These are phyloP conservation scores for Diaporthe capsici DNA, from an alignment of 2,329 filamentous ascomycete genomes.

Conservation along the genomic window DNA sequence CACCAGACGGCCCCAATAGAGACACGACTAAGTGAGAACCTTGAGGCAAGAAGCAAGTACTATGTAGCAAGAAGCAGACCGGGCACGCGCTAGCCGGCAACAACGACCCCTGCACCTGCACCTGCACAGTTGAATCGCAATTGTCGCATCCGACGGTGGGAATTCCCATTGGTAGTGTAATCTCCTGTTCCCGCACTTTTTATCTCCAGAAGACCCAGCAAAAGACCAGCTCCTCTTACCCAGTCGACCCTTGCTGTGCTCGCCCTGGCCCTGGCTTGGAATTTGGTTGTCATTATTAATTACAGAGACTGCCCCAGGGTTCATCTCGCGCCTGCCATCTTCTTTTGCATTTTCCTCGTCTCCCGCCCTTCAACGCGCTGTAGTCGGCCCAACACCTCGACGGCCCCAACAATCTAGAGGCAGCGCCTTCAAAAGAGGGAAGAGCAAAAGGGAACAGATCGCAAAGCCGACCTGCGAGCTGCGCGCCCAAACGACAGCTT, in stretches of 20 bases:
- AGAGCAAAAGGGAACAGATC: not conserved
- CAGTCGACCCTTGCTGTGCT: conserved; percentile 1
- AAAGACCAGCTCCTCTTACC: conserved; percentile 17
- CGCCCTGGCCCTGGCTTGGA: conserved; percentile 20
- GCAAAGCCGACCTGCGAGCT: not conserved
- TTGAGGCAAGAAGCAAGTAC: conserved; percentile 1
- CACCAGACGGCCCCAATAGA: not conserved
- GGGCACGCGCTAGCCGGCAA: conserved; percentile 20
- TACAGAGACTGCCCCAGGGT: conserved; percentile 29
- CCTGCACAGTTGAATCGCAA: conserved; percentile 25
- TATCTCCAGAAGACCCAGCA: conserved; percentile 36
- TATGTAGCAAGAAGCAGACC: not conserved
- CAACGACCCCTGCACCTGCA: conserved; percentile 22
- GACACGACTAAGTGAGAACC: conserved; percentile 20
- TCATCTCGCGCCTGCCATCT: not conserved
- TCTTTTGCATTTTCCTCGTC: conserved; percentile 6
- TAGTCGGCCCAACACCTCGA: conserved; percentile 5
- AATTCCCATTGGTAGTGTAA: conserved; percentile 37
- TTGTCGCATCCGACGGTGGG: conserved; percentile 29
- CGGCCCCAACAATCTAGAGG: conserved; percentile 15
- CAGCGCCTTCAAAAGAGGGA: conserved; percentile 6
- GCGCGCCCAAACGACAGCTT: conserved; percentile 7
- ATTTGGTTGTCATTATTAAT: conserved; percentile 31
- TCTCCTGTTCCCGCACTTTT: conserved; percentile 35
- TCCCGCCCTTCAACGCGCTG: not conserved